Conservation (phyloP, 306 rosid genomes). For the Betula pendula region DNA sequence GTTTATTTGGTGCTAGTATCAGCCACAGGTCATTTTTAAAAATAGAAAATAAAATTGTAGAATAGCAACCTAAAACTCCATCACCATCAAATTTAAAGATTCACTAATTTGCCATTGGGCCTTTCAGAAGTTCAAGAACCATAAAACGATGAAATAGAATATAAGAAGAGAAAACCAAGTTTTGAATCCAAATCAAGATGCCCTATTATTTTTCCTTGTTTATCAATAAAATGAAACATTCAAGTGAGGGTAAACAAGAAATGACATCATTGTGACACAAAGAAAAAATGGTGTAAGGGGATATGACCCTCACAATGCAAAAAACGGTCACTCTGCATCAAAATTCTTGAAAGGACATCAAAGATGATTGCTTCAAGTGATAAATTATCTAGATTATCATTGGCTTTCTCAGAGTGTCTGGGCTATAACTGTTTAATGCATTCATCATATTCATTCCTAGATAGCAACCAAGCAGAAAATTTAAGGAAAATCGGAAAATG, state of each 20-base stretch:
- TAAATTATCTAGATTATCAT: neutral
- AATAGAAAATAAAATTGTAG: neutral
- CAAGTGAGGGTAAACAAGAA: neutral
- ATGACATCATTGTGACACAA: neutral
- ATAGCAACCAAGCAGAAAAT: neutral
- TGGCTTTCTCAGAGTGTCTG: neutral
- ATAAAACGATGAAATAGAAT: neutral
- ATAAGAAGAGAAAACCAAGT: neutral
- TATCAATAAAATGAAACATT: neutral
- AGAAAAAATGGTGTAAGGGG: neutral
- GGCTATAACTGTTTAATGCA: neutral
- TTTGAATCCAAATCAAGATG: neutral
- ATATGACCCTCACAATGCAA: neutral
- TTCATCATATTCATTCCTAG: neutral
- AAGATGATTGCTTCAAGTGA: neutral
- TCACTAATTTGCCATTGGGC: neutral
- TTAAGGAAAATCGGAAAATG: neutral
- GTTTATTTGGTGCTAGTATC: neutral
- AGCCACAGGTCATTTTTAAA: neutral
- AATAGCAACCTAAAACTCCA: neutral
- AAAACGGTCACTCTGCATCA: neutral
- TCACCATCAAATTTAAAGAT: neutral
- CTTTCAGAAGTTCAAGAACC: neutral
- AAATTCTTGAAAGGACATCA: neutral
- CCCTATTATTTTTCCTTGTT: neutral